Conservation (phyloP, 192 early-diverging fungal species). For the Coemansia sp. region DNA sequence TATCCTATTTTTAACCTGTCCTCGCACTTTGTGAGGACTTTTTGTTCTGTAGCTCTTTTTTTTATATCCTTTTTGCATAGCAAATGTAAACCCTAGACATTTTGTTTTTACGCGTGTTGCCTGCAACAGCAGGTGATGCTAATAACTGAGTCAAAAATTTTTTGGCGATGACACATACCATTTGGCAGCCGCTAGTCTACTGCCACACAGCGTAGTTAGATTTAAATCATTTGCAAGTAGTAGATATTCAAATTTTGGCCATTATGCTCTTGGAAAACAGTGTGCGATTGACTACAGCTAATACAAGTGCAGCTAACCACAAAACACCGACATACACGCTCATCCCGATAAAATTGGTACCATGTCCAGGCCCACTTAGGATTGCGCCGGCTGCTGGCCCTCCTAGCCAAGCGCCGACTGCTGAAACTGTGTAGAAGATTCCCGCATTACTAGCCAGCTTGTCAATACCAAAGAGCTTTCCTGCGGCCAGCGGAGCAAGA, state of each 20-base stretch:
- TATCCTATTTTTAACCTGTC: conserved; percentile 11
- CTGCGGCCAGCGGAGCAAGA: conserved; percentile 44
- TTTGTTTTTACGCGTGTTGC: neutral
- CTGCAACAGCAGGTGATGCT: too few relatives aligned
- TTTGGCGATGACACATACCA: too few relatives aligned
- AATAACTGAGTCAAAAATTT: too few relatives aligned
- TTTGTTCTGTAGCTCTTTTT: conserved; percentile 9
- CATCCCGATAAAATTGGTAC: conserved; percentile 36
- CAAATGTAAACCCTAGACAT: conserved; percentile 13
- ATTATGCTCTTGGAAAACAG: conserved; percentile 27
- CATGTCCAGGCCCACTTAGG: conserved; percentile 36
- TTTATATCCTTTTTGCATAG: conserved; percentile 13
- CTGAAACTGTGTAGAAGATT: conserved; percentile 44
- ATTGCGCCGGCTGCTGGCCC: conserved; percentile 43
- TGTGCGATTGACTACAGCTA: conserved; percentile 32
- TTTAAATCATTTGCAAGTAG: neutral
- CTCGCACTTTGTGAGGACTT: conserved; percentile 10
- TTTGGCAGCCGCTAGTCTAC: neutral
- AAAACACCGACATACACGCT: conserved; percentile 45
- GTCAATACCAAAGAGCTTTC: conserved; percentile 45
- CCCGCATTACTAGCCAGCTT: conserved; percentile 47
- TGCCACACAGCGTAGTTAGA: neutral
- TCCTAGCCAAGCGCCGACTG: conserved; percentile 48
- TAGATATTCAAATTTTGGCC: conserved; percentile 6
- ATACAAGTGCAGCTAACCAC: conserved; percentile 30